Evolutionary conservation across 257 asterid genomes (phyloP).

Genomic region (Craterostigma plantagineum): DNA sequence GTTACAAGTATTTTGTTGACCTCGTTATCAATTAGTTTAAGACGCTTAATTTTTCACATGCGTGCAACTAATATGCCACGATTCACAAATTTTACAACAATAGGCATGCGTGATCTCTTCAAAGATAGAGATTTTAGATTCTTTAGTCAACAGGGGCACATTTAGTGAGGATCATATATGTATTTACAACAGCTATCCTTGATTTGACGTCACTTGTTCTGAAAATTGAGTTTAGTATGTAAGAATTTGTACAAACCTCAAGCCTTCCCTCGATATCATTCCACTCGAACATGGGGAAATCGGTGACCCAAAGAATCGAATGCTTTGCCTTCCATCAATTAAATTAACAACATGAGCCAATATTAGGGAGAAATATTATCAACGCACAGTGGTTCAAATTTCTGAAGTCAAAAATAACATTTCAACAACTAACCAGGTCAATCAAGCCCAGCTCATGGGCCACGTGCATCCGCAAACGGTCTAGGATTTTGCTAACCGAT

Average conservation of each 20-base stretch:
- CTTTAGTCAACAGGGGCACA: too few species aligned
- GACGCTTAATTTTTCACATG: too few species aligned
- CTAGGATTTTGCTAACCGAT: conserved; percentile 64
- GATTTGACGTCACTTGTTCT: too few species aligned
- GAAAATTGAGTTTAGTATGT: too few species aligned
- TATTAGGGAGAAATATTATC: conserved; percentile 3
- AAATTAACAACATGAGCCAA: conserved; percentile 7
- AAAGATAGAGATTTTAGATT: too few species aligned
- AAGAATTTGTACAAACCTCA: conserved; percentile 39
- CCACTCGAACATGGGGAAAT: conserved; percentile 99
- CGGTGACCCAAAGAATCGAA: conserved; percentile 94
- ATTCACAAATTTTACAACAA: too few species aligned
- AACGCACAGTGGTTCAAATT: too few species aligned
- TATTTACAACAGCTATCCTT: too few species aligned
- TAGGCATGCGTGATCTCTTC: too few species aligned
- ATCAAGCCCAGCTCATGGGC: conserved; percentile 72
- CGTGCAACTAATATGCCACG: too few species aligned
- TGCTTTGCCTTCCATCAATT: conserved; percentile 45
- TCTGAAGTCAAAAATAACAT: neutral
- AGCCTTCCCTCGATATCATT: conserved; percentile 76
- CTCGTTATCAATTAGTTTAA: too few species aligned
- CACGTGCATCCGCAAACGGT: conserved; percentile 47
- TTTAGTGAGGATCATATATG: too few species aligned
- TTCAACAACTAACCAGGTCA: conserved; percentile 41
- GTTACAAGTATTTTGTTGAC: neutral